phyloP scores from a whole-genome alignment of 2,329 filamentous ascomycete species.

The Pseudocercospora macadamiae region DNA sequence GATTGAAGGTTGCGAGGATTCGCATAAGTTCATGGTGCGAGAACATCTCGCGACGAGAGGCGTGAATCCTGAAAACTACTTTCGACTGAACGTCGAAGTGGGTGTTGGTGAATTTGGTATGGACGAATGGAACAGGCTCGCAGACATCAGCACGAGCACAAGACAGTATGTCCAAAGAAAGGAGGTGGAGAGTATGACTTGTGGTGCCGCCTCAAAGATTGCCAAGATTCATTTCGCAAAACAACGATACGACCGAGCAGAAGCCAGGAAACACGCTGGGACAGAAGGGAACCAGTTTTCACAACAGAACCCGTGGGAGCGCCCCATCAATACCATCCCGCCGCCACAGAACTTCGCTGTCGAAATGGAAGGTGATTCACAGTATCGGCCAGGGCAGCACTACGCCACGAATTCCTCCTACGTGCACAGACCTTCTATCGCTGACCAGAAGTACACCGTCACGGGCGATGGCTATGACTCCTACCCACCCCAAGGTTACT shows the following conservation, averaged over 20 bases:
- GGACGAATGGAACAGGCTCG: slow-evolving; percentile 96
- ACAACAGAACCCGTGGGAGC: slow-evolving; percentile 36
- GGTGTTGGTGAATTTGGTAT: slow-evolving; percentile 97
- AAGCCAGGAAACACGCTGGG: slow-evolving; percentile 42
- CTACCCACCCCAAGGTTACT: slow-evolving; percentile 19
- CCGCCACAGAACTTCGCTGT: slow-evolving; percentile 45
- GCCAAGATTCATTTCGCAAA: slow-evolving; percentile 82
- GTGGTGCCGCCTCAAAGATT: slow-evolving; percentile 76
- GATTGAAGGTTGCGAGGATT: slow-evolving; percentile 92
- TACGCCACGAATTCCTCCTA: slow-evolving; percentile 47
- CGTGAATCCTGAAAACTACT: slow-evolving; percentile 89
- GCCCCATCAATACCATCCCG: slow-evolving; percentile 36
- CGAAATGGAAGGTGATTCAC: slow-evolving; percentile 37
- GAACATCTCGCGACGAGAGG: slow-evolving; percentile 73
- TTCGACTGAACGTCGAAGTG: slow-evolving; percentile 93
- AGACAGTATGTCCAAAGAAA: slow-evolving; percentile 76
- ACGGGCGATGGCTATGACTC: slow-evolving; percentile 21
- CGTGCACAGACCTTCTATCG: slow-evolving; percentile 55
- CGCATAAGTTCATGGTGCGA: slow-evolving; percentile 81
- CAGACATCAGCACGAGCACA: slow-evolving; percentile 92
- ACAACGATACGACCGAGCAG: slow-evolving; percentile 61
- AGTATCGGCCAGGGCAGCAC: slow-evolving; percentile 49
- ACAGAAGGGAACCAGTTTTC: slow-evolving; percentile 20
- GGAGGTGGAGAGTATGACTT: slow-evolving; percentile 75
- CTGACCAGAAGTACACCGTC: slow-evolving; percentile 64